Conservation (phyloP, 1,284 basidiomycete genomes). For the Termitomyces sp. region DNA sequence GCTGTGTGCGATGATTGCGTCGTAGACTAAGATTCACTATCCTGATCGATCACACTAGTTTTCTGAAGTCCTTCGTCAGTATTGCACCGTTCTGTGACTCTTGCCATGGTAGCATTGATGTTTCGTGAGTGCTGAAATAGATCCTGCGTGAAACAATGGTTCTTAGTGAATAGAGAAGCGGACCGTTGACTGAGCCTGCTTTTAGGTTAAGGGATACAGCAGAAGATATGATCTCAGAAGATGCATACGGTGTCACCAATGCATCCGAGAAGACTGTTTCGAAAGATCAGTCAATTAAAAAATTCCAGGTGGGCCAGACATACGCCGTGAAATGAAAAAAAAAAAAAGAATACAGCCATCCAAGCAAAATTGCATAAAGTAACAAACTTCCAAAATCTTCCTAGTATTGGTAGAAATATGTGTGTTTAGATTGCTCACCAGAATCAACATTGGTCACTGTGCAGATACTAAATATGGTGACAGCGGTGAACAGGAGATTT, state of each 20-base stretch:
- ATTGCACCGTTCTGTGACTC: not conserved
- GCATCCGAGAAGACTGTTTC: conserved; percentile 5
- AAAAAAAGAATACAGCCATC: conserved; percentile 9
- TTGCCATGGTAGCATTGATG: conserved; percentile 3
- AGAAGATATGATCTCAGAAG: not conserved
- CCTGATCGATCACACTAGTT: not conserved
- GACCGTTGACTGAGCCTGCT: conserved; percentile 2
- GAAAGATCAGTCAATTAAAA: not conserved
- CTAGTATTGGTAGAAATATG: not conserved
- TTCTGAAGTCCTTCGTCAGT: not conserved
- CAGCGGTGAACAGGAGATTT: no score
- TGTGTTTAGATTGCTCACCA: not conserved
- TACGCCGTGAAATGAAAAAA: conserved; percentile 3
- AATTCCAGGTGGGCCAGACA: not conserved
- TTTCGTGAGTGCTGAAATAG: not conserved
- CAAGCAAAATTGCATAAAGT: not conserved
- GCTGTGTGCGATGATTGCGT: no score
- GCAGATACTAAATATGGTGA: not conserved
- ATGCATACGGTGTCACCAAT: conserved; percentile 5
- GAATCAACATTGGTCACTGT: not conserved
- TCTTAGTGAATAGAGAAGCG: not conserved
- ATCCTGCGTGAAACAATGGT: not conserved
- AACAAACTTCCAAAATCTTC: not conserved
- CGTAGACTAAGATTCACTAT: not conserved
- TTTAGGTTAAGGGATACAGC: not conserved